Evolutionary conservation across 108 stramenopile species (phyloP).

Genomic region (Nitzschia palea): DNA sequence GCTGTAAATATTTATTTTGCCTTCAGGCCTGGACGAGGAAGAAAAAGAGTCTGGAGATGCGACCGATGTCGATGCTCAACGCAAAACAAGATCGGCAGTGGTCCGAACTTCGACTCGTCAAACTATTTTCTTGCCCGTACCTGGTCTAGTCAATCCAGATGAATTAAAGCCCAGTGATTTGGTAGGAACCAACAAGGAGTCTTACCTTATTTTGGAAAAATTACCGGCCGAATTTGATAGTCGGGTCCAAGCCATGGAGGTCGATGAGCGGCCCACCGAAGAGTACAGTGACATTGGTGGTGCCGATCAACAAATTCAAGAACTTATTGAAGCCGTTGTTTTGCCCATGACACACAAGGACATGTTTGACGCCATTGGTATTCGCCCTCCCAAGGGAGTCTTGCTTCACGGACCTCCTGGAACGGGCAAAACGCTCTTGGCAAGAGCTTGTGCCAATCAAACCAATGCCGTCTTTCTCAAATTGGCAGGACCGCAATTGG

Average conservation of each 20-base stretch:
- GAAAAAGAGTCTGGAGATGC: slow-evolving; percentile 73
- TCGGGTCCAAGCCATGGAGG: slow-evolving; percentile 98
- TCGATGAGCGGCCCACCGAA: slow-evolving; percentile 98
- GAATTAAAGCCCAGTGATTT: slow-evolving; percentile 97
- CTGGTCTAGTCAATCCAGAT: slow-evolving; percentile 95
- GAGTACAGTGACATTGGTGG: slow-evolving; percentile 98
- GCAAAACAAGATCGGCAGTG: slow-evolving; percentile 84
- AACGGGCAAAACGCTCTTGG: slow-evolving; percentile 98
- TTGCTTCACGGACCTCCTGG: slow-evolving; percentile 96
- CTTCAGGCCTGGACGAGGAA: slow-evolving; percentile 57
- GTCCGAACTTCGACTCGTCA: slow-evolving; percentile 90
- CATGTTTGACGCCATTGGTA: slow-evolving; percentile 97
- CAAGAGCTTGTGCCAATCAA: slow-evolving; percentile 98
- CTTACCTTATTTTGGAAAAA: slow-evolving; percentile 99
- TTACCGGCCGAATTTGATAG: slow-evolving; percentile 99
- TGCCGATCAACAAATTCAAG: slow-evolving; percentile 97
- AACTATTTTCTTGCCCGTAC: slow-evolving; percentile 98
- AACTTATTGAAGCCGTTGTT: slow-evolving; percentile 99
- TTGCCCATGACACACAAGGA: slow-evolving; percentile 99
- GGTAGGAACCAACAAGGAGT: slow-evolving; percentile 99
- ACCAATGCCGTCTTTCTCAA: slow-evolving; percentile 99
- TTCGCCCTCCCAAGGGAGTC: slow-evolving; percentile 99
- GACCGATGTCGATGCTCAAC: slow-evolving; percentile 69
- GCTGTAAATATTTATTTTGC: background rate
- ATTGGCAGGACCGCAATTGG: slow-evolving; percentile 97